Base-by-base conservation (phyloP, 1,284 basidiomycete species). In the Puccinia polysora region DNA sequence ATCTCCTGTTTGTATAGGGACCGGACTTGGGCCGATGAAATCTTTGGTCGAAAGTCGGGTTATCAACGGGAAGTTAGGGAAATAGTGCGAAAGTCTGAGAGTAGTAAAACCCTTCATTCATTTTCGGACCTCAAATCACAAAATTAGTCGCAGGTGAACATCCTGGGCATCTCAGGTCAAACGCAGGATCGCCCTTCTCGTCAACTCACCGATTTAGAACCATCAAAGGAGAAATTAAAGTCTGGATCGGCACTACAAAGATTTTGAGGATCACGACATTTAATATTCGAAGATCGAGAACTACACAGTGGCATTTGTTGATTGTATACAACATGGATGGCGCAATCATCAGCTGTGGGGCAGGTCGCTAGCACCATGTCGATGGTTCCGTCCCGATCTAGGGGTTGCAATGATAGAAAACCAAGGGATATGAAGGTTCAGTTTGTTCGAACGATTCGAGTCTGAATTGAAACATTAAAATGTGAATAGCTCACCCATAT, bases 301-400 rank as follows among this genome's bases (percentile, higher is more conserved):
- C 8, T 58, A 79, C 96, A 99, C 0, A 97, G 83, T 0, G 88
- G 87, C 14, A 93, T 85, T 79, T 99, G 95, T 74, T 88, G 84
- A 80, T 98, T 99, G 82, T 91, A 97, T 1, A 88, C 93, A 74
- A 98, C 89, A 78, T 96, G 93, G 80, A 99, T 85, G 58, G 82
- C 83, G 80, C 96, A 98, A 59, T 85, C 84, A 0, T 82, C 82
- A 4, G 84, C 85, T 0, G 83, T 82, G 0, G 84, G 79, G 79
- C 95, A 99, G 0, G 89, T 89, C 0, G 90, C 85, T 77, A 97
- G 94, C 59, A 98, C 84, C 83, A 98, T 87, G 79, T 98, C 95
- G 55, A 97, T 89, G 0, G 94, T 95, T 0, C 95, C 95, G 77
- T 98, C 96, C 14, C 96, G 86, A 78, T 96, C 91, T 93, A 74